phyloP scores from a whole-genome alignment of 208 protist species.

The Crithidia fasciculata region DNA sequence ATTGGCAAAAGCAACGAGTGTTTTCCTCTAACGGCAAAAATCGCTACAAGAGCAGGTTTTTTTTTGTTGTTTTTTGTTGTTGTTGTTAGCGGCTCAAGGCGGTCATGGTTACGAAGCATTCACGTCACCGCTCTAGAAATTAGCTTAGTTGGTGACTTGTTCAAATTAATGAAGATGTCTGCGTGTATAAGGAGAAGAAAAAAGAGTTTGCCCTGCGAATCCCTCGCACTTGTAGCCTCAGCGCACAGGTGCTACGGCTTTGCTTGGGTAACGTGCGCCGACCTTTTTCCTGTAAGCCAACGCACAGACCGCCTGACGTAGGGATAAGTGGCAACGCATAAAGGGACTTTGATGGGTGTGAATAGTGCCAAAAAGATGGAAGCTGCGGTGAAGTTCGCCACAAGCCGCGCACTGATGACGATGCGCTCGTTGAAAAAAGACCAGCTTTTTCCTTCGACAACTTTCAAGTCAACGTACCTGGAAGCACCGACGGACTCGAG shows the following conservation, averaged over 20 bases:
- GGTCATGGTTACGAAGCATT: background rate
- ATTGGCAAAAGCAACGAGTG: too few relatives aligned
- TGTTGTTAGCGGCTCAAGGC: background rate
- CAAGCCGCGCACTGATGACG: conserved; percentile 45
- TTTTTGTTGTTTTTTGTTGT: conserved; percentile 7
- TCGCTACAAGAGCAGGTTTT: background rate
- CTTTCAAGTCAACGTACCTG: conserved; percentile 46
- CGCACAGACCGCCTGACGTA: conserved; percentile 15
- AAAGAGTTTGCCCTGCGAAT: background rate
- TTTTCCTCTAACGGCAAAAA: background rate
- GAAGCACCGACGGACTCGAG: conserved; percentile 44
- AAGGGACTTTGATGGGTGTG: conserved; percentile 56
- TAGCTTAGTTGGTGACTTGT: too few relatives aligned
- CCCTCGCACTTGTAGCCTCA: too few relatives aligned
- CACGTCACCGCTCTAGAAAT: too few relatives aligned
- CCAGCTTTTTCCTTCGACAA: conserved; percentile 50
- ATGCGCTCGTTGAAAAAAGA: conserved; percentile 43
- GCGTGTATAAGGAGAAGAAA: background rate
- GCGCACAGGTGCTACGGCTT: background rate
- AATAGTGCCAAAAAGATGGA: conserved; percentile 60
- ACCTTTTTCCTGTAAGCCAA: background rate
- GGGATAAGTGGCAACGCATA: conserved; percentile 54
- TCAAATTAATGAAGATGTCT: too few relatives aligned
- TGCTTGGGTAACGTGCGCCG: background rate
- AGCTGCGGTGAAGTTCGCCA: conserved; percentile 62